A percentile compares a stretch with the other conserved stretches of the same genome.
These are phyloP conservation scores for Sideroxylon spinosum DNA, from an alignment of 179 eudicot species.

Conservation along the genomic window DNA sequence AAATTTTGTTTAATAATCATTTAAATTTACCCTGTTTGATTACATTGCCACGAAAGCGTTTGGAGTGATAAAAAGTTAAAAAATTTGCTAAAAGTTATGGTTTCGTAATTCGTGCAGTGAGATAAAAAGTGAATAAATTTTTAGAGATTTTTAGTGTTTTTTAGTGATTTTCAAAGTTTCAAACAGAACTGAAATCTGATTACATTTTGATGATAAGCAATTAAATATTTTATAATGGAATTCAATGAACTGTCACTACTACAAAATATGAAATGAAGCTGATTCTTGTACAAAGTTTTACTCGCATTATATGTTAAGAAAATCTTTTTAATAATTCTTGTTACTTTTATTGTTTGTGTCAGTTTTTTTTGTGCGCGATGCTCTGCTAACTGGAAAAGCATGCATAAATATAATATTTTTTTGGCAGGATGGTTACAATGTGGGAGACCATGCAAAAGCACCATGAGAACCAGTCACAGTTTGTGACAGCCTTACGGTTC, in stretches of 20 bases:
- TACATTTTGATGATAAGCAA: neutral
- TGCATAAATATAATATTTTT: neutral
- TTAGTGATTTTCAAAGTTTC: too few relatives aligned
- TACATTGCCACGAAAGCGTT: too few relatives aligned
- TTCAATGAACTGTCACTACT: neutral
- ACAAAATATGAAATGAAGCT: neutral
- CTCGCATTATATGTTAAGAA: neutral
- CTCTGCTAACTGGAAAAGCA: neutral
- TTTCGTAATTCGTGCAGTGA: too few relatives aligned
- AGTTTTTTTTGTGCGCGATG: neutral
- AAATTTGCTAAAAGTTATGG: too few relatives aligned
- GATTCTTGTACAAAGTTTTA: neutral
- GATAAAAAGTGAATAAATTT: too few relatives aligned
- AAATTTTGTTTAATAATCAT: neutral
- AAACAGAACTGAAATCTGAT: too few relatives aligned
- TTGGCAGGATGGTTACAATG: conserved; percentile 77
- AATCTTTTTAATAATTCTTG: neutral
- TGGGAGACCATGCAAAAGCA: conserved; percentile 68
- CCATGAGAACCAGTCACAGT: conserved; percentile 52
- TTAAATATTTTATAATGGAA: neutral
- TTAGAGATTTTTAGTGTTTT: too few relatives aligned
- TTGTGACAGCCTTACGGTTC: conserved; percentile 34
- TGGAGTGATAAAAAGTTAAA: too few relatives aligned
- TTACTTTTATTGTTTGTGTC: neutral
- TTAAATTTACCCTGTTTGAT: neutral